phyloP scores from a whole-genome alignment of 306 rosid species.

The Fragaria iinumae region DNA sequence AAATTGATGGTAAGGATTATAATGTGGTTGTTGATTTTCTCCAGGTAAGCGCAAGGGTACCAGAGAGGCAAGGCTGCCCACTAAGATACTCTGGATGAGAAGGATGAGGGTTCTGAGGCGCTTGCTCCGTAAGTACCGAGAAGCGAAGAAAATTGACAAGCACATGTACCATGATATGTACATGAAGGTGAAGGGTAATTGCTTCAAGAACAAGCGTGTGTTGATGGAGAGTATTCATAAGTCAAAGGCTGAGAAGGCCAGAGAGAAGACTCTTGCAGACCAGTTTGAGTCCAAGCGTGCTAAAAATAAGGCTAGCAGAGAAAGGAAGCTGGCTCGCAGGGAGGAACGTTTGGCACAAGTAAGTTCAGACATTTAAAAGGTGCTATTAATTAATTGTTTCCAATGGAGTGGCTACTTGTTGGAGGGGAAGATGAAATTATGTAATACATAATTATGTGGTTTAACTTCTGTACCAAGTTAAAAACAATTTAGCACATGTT shows the following conservation, averaged over 20 bases:
- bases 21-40: background rate
- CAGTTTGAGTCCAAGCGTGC: constrained; percentile 53
- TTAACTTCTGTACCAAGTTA: background rate
- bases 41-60: constrained; percentile 67
- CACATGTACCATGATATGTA: constrained; percentile 57
- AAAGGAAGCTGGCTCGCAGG: constrained; percentile 45
- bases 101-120: constrained; percentile 52
- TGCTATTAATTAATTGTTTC: background rate
- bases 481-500: background rate
- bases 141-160: constrained; percentile 45
- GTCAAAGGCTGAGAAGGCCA: constrained; percentile 52
- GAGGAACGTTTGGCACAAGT: constrained; percentile 50
- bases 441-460: background rate
- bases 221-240: constrained; percentile 56
- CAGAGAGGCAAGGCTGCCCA: constrained; percentile 61
- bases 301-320: constrained; percentile 52
- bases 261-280: constrained; percentile 46
- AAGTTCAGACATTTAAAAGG: background rate
- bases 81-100: constrained; percentile 60
- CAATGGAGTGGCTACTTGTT: background rate
- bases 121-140: constrained; percentile 48
- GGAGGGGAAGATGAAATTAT: background rate
- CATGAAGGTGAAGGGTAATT: constrained; percentile 55
- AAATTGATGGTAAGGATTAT: background rate
- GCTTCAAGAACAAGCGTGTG: constrained; percentile 51